Base-by-base conservation (phyloP, 2,329 filamentous ascomycete species). In the Fusarium pseudocircinatum region DNA sequence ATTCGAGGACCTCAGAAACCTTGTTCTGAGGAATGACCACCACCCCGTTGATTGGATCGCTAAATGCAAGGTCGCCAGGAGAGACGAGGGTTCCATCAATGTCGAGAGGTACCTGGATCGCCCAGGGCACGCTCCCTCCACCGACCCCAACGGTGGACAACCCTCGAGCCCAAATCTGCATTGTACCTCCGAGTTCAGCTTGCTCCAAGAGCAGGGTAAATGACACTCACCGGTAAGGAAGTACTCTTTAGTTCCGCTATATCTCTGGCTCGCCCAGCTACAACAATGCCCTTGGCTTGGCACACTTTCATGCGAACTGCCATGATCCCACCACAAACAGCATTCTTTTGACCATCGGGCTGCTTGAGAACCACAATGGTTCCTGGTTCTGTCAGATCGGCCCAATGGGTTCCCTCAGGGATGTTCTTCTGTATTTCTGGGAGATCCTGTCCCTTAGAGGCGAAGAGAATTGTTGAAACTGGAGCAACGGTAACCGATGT, bases 311-410 rank as follows among this genome's bases (percentile, higher is more conserved):
- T 92, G 26, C 93, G 85, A 36, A 88, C 84, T 10, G 91, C 93
- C 88, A 94, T 93, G 72, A 95, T 93, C 24, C 93, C 93, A n/a
- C 93, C 93, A 11, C 93, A 87, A 13, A 93, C 87, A 11, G 93
- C 93, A 81, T 93, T 94, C 58, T 86, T 86, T 79, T 94, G 92
- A 2, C 85, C 86, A 1, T 84, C 77, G 0, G 92, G 91, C 76
- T 94, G 92, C 69, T 89, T 88, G 66, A 94, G 86, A 8, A 95
- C 83, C 8, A 91, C 88, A 60, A 94, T 86, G 3, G 90, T 92
- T 13, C 85, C 87, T 1, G 86, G 83, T 32, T 88, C 81, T 3
- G 89, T 87, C 46, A 89, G 82, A 80, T 95, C 93, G 42, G 91
- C 91, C 87, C 91, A 95, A 75, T 94, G 93, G 12, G 85, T 87